These are phyloP conservation scores for Ceratocystis lukuohia DNA, from an alignment of 2,329 filamentous ascomycete genomes.

Conservation along the genomic window DNA sequence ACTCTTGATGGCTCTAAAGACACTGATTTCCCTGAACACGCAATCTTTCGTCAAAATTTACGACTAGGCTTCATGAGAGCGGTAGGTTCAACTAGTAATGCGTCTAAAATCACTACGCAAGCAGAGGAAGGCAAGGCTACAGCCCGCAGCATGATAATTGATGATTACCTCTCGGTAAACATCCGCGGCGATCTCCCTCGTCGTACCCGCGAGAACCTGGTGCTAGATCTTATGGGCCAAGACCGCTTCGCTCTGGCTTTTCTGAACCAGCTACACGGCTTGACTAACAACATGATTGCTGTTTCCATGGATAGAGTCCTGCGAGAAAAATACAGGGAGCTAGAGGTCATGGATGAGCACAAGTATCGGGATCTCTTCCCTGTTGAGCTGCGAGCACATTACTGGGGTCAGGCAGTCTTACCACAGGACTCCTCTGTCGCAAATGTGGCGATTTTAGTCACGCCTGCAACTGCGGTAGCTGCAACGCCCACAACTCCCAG, in stretches of 20 bases:
- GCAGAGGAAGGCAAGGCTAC: neutral
- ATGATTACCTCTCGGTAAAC: conserved; percentile 11
- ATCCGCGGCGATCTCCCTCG: conserved; percentile 15
- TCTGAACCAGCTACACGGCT: neutral
- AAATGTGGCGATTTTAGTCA: neutral
- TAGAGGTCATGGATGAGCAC: neutral
- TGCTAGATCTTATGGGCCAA: conserved; percentile 5
- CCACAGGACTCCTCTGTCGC: neutral
- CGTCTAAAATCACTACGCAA: neutral
- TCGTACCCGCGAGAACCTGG: conserved; percentile 12
- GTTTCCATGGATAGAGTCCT: conserved; percentile 1
- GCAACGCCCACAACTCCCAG: neutral
- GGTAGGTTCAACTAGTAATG: neutral
- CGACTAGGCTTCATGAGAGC: neutral
- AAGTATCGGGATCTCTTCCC: neutral
- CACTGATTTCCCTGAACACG: conserved; percentile 8
- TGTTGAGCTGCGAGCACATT: neutral
- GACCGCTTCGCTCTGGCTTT: conserved; percentile 9
- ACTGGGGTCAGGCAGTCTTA: neutral
- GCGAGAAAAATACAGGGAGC: neutral
- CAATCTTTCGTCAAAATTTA: neutral
- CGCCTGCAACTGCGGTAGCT: neutral
- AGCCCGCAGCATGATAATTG: conserved; percentile 1
- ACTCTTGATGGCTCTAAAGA: neutral
- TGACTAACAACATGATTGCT: conserved; percentile 9